Percentiles rank a stretch among this genome's conserved stretches.
Conservation (phyloP, 179 eudicot species). For the Beta corolliflora region DNA sequence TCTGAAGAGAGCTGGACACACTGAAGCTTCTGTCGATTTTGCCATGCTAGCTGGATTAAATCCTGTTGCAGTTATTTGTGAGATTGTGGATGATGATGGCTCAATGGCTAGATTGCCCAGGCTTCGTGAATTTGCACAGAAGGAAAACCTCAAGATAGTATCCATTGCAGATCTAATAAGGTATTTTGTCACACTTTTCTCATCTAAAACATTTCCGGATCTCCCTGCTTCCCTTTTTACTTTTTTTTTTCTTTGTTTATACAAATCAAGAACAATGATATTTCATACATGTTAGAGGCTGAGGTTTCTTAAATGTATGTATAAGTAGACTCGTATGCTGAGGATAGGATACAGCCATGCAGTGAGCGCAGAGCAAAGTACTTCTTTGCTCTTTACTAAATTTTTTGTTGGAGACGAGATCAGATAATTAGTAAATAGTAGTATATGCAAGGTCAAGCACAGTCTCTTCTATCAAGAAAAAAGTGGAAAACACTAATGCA, state of each 20-base stretch:
- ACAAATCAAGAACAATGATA: too few species aligned
- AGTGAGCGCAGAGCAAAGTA: neutral
- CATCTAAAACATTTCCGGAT: neutral
- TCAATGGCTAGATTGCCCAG: constrained; percentile 93
- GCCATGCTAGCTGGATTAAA: constrained; percentile 76
- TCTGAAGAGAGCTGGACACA: constrained; percentile 91
- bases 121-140: constrained; percentile 68
- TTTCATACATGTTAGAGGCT: neutral
- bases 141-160: constrained; percentile 67
- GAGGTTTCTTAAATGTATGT: neutral
- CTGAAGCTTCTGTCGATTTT: constrained; percentile 90
- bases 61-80: constrained; percentile 82
- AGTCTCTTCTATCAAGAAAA: neutral
- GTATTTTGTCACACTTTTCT: constrained; percentile 29
- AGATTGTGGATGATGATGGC: constrained; percentile 95
- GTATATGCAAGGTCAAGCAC: neutral
- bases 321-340: neutral
- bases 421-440: neutral
- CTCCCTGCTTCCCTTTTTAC: neutral
- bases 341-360: neutral
- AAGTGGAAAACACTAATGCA: too few species aligned
- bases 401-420: neutral
- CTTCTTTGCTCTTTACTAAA: neutral
- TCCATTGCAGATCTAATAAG: constrained; percentile 89
- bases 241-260: neutral